These are phyloP conservation scores for Leucosporidium scottii DNA, from an alignment of 768 basidiomycete genomes.

Conservation along the genomic window DNA sequence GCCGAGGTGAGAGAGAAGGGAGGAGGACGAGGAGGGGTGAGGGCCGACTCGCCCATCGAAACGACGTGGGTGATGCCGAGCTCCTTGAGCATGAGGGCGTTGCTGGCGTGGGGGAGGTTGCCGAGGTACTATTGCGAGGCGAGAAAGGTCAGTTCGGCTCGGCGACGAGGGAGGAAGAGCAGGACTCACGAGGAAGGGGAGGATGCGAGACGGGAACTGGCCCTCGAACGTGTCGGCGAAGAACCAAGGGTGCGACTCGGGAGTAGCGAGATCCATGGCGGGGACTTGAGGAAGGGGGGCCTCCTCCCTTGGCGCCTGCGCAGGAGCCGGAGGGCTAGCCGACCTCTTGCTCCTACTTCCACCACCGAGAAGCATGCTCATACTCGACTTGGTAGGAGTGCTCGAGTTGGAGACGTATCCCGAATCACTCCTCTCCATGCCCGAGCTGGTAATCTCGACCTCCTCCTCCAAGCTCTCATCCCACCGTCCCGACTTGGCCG, in stretches of 20 bases:
- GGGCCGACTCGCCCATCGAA: constrained; percentile 89
- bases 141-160: neutral
- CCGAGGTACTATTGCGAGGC: constrained; percentile 24
- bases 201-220: constrained; percentile 85
- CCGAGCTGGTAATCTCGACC: constrained; percentile 3
- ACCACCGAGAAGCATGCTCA: too few relatives aligned
- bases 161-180: constrained; percentile 40
- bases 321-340: neutral
- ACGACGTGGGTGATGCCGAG: constrained; percentile 96
- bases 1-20: constrained; percentile 25
- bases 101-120: constrained; percentile 78
- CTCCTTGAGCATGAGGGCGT: constrained; percentile 91
- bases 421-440: constrained; percentile 7
- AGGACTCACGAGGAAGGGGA: constrained; percentile 67
- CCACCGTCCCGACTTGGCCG: too few relatives aligned
- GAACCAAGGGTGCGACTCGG: constrained; percentile 81
- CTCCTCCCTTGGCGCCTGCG: neutral
- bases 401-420: neutral
- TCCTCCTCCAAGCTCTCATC: constrained; percentile 14
- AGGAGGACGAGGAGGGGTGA: constrained; percentile 59
- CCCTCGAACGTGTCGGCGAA: constrained; percentile 88
- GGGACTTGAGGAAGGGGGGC: neutral
- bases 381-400: too few relatives aligned
- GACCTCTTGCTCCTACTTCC: neutral
- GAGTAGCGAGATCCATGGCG: constrained; percentile 40